Evolutionary conservation across 2,329 filamentous ascomycete genomes (phyloP), one percentile per base, ranked within the genome.

Genomic region (Diaporthe sp.): DNA sequence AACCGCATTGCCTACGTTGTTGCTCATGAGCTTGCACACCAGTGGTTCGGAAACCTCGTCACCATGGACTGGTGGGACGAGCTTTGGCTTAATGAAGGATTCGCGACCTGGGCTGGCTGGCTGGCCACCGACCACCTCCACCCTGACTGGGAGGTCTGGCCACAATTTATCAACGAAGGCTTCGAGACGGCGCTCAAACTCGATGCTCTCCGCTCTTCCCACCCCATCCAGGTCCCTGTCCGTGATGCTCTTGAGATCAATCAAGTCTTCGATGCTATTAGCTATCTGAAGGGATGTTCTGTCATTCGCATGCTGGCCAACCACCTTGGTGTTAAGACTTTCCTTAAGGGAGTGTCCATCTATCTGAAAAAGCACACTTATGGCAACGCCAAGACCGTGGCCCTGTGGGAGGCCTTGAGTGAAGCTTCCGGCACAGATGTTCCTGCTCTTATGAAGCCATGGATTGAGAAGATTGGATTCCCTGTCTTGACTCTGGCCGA

Each of bases 31-130:
- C 89, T 99, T 76, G 97, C 96, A 54, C 96, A 98, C 85, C 96
- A 98, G 85, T 98, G 96, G 96, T 98, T 98, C 81, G 96, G 96
- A 77, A 98, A 98, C 86, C 87, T 98, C 71, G 96, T 98, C 38
- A 98, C 96, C 71, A 98, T 98, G 95, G 95, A 98, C 83, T 98
- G 97, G 89, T 98, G 96, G 96, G 95, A 98, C 84, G 96, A 96
- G 72, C 87, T 98, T 10, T 98, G 96, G 96, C 90, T 98, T 71
- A 98, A 98, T 83, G 96, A 98, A 84, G 96, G 96, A 17, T 99
- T 99, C 82, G 97, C 97, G 55, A 99, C 97, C 4, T 98, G 96
- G 96, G 96, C 98, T 57, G 97, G 96, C 70, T 99, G 96, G 96
- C 90, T 96, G 76, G 96, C 95, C 13, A 92, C 96, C 74, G 95